Evolutionary conservation across 139 green algal genomes (phyloP), one percentile per base, ranked within the genome.

Genomic region (Marvania coccoides): DNA sequence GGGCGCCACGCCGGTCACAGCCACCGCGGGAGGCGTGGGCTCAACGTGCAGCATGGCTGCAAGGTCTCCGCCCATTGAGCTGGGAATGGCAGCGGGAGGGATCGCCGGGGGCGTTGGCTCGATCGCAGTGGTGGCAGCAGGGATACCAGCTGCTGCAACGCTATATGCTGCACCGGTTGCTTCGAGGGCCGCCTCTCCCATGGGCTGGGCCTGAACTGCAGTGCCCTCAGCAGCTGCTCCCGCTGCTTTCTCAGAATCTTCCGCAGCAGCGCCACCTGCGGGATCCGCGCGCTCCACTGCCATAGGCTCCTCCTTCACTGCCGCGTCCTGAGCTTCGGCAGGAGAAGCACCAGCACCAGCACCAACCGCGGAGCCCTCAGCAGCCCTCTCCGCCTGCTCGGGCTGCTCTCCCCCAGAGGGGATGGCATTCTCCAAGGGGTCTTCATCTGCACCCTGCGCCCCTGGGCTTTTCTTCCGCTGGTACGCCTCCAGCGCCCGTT

Each of bases 401-500:
- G 23, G 8, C 29, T 23, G n/a, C 14, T 34, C 61, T 3, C 23
- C 69, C 31, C 34, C 34, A 5, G 47, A 14, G 19, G 19, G 6
- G 29, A 9, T 63, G 35, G 13, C 15, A 53, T 10, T 29, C 19
- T 12, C 30, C 56, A 63, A 53, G 23, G 56, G 12, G 6, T 10
- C 56, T 53, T 53, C n/a, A 53, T 51, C 19, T 19, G 42, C 42
- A 51, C 19, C 42, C n/a, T n/a, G n/a, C n/a, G n/a, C n/a, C n/a
- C n/a, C n/a, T 28, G 42, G 42, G 19, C 42, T 19, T 28, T 51
- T 51, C 34, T 56, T 33, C 34, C 47, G 58, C 47, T n/a, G n/a
- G n/a, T n/a, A n/a, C n/a, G 66, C 46, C 51, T 72, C 4, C 10
- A 81, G 24, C 39, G 66, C 71, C 28, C 70, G 29, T 38, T 70